These are phyloP conservation scores for Leavenworthia alabamica DNA, from an alignment of 345 rosid genomes.

Conservation along the genomic window DNA sequence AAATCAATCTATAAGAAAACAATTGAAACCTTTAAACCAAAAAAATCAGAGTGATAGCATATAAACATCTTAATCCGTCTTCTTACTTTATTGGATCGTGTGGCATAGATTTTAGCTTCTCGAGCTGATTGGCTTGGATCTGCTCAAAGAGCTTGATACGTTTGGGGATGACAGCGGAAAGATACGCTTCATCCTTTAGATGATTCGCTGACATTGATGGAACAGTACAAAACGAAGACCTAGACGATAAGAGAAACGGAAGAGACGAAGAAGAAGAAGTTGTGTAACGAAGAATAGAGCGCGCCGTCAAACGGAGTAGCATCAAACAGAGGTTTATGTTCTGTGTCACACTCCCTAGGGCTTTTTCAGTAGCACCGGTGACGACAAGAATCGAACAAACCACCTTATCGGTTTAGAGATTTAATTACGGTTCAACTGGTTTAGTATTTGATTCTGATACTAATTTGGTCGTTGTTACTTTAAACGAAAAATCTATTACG, in stretches of 20 bases:
- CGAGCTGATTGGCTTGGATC: conserved; percentile 54
- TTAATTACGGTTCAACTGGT: too few relatives aligned
- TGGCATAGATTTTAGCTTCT: conserved; percentile 47
- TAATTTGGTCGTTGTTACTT: too few relatives aligned
- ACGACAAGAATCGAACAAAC: too few relatives aligned
- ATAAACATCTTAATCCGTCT: not conserved
- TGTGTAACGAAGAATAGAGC: conserved; percentile 33
- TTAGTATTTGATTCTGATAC: too few relatives aligned
- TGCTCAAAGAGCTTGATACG: conserved; percentile 64
- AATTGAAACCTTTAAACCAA: not conserved
- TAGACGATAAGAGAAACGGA: conserved; percentile 13
- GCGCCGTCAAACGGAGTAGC: conserved; percentile 32
- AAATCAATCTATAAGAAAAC: not conserved
- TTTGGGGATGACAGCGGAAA: conserved; percentile 49
- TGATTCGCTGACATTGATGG: conserved; percentile 46
- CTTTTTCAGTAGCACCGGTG: too few relatives aligned
- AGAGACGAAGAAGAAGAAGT: not conserved
- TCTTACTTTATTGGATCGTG: conserved; percentile 70
- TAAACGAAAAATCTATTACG: too few relatives aligned
- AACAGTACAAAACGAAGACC: conserved; percentile 24
- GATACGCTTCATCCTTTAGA: conserved; percentile 56
- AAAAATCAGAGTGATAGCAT: not conserved
- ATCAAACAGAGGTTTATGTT: conserved; percentile 22
- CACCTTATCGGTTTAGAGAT: not conserved
- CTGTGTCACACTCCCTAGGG: conserved; percentile 7